phyloP scores from a whole-genome alignment of 148 eudicot species.

The Camellia granthamiana region DNA sequence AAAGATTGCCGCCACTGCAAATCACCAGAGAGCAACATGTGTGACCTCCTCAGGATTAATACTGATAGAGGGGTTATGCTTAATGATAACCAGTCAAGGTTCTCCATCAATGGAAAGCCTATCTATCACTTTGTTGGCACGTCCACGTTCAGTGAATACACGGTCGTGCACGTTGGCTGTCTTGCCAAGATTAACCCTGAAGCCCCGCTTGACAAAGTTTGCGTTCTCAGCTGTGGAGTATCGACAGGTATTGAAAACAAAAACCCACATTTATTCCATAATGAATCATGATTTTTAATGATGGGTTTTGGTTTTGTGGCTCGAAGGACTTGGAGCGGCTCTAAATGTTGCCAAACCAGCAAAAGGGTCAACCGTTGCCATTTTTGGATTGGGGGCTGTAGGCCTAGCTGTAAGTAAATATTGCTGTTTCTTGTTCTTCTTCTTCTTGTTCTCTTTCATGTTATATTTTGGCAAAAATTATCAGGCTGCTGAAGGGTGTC shows the following conservation, averaged over 20 bases:
- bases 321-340: no score
- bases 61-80: constrained; percentile 16
- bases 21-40: constrained; percentile 28
- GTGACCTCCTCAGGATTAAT: constrained; percentile 11
- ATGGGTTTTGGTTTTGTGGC: background rate
- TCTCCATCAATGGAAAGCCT: background rate
- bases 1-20: constrained; percentile 27
- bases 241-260: background rate
- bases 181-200: no score
- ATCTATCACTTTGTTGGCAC: constrained; percentile 28
- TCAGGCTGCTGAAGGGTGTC: constrained; percentile 60
- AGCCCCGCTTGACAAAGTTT: background rate
- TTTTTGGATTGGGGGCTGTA: constrained; percentile 25
- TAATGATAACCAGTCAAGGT: constrained; percentile 19
- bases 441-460: background rate
- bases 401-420: constrained; percentile 30
- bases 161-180: no score
- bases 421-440: no score
- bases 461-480: background rate
- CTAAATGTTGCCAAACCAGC: background rate
- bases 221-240: background rate
- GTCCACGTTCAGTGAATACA: background rate
- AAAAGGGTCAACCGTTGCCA: constrained; percentile 46
- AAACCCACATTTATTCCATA: background rate
- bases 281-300: background rate